Evolutionary conservation across 345 rosid genomes (phyloP).

Genomic region (Boechera stricta): DNA sequence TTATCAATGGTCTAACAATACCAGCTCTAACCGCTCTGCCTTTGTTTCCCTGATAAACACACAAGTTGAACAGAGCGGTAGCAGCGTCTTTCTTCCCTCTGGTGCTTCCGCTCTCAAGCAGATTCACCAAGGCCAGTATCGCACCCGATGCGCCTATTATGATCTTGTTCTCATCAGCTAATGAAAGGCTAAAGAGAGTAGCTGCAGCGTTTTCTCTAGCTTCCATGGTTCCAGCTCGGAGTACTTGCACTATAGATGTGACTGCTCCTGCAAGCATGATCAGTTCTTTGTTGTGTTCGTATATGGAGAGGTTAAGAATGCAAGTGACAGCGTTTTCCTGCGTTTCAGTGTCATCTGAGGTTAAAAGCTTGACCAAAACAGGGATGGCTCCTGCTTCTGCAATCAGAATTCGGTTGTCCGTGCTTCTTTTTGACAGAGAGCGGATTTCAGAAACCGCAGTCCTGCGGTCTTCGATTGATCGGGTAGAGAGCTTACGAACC

Average conservation of each 20-base stretch:
- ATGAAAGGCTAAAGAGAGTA: conserved; percentile 87
- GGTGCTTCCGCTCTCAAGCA: conserved; percentile 68
- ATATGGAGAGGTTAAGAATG: conserved; percentile 88
- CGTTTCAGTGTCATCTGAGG: conserved; percentile 57
- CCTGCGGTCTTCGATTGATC: conserved; percentile 58
- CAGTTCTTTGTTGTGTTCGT: conserved; percentile 74
- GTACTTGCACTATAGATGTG: conserved; percentile 84
- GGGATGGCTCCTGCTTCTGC: conserved; percentile 94
- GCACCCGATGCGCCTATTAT: conserved; percentile 93
- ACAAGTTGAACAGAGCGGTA: conserved; percentile 85
- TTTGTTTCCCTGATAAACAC: conserved; percentile 85
- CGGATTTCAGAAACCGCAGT: conserved; percentile 76
- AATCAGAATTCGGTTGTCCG: conserved; percentile 80
- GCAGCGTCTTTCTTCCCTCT: conserved; percentile 98
- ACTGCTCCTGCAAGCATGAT: conserved; percentile 90
- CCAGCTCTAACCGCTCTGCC: conserved; percentile 92
- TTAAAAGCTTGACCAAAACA: conserved; percentile 64
- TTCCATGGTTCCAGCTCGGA: conserved; percentile 84
- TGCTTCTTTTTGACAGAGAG: conserved; percentile 80
- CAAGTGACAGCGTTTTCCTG: conserved; percentile 92
- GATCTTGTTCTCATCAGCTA: conserved; percentile 89
- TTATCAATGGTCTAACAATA: conserved; percentile 63
- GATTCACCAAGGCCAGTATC: conserved; percentile 72
- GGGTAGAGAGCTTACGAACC: conserved; percentile 69
- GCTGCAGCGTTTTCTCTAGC: conserved; percentile 97